Evolutionary conservation across 1,139 yeast genomes (phyloP), one percentile per base, ranked within the genome.

Genomic region (Sporopachydermia cereana): DNA sequence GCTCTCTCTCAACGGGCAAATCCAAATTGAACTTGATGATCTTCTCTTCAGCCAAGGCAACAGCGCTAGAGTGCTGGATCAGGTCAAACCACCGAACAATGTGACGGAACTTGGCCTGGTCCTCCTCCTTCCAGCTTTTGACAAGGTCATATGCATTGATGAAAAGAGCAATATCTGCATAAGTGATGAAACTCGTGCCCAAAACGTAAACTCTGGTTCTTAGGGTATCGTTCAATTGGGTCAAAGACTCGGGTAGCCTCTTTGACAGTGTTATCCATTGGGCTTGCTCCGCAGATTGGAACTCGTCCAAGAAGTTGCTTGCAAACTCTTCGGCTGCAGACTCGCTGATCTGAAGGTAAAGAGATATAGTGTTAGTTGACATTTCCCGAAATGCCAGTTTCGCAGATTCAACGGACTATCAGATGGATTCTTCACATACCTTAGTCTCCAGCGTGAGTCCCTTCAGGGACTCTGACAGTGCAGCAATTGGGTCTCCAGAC

Each of bases 41-140:
- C 30, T 71, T 72, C 31, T 63, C 68, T 46, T 68, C 74, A 46
- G 82, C 76, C 42, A 82, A 71, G 14, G 66, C 68, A 41, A 78
- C 72, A 29, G 68, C 41, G 49, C 72, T 63, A 24, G 77, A 69
- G 60, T 79, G 76, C 68, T 91, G 97, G 51, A 91, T 67, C 56
- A 84, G 74, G 57, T 88, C 96, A 22, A 76, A 76, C 96, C 97
- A 91, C 73, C 97, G 82, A 51, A 86, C 68, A 50, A 88, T 71
- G 64, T 89, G 97, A 72, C 96, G 84, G 60, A 66, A 64, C 44
- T 64, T 61, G 45, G 76, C 74, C 49, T 74, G 54, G 48, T 79
- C 77, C 41, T 77, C 79, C 30, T 68, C 66, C 41, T 76, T 63
- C 76, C 86, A 76, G 49, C 69, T 64, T 48, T 69, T 65, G 30